Base-by-base conservation (phyloP, 139 green algal genomes). In the Deuterostichococcus epilithicus region DNA sequence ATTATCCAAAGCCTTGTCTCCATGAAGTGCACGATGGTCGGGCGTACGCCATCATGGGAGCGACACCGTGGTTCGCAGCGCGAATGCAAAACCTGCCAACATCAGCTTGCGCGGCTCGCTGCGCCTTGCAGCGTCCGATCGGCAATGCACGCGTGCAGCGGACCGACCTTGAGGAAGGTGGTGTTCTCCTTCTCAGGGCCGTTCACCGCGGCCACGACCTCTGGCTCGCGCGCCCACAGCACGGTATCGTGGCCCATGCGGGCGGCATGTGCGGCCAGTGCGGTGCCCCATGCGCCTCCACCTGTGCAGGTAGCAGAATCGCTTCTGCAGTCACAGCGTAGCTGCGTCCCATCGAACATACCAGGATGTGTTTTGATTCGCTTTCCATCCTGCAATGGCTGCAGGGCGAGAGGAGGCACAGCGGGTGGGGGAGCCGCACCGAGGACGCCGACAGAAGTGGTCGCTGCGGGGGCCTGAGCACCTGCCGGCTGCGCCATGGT, bases 241-340 rank as follows among this genome's bases (percentile, higher is more conserved):
- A 86, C 67, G 0, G 85, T 87, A 44, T 87, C 73, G 47, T 96
- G 91, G 0, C 91, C 90, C 78, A 88, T 91, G 37, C 86, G 74
- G 3, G 86, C 88, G 25, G 72, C 84, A 38, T 94, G 91, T 22
- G 86, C 78, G 1, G 83, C 89, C 63, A 96, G 79, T 30, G 91
- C 88, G 8, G 92, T 96, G 30, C 92, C 92, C 89, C 89, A 96
- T 8, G 92, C 90, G 44, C 92, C 92, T 2, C 84, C 90, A 68
- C 91, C 91, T 63, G 20, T 20, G 28, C 28, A 30, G 20, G 3
- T n/a, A 25, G 28, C 42, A 52, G 8, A 8, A 13, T 52, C 13
- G 42, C 42, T 23, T 8, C 13, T 13, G 13, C 13, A 23, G 10
- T 23, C 42, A 52, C 42, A 8, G 13, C 42, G 13, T 13, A 52